Evolutionary conservation across 257 asterid genomes (phyloP), one percentile per base, ranked within the genome.

Genomic region (Forsythia viridissima): DNA sequence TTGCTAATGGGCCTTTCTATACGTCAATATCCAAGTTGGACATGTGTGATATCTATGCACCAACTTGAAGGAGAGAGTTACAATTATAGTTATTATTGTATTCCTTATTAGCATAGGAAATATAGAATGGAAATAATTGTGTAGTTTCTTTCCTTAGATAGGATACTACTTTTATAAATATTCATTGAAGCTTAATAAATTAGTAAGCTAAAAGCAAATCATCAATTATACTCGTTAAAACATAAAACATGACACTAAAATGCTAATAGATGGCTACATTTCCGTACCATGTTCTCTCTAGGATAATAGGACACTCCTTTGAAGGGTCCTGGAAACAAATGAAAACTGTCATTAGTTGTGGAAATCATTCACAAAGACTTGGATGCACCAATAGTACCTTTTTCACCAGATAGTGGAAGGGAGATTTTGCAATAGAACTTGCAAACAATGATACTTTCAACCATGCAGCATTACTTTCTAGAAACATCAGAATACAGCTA

Each of bases 221-320:
- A 24, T 24, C 24, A 24, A 24, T 24, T 24, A 24, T 30, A 30
- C 34, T 57, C 55, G 4, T 15, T 1, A 51, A 51, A 15, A 51
- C n/a, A 15, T 55, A 9, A 73, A 66, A 42, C 41, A 70, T 8
- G 59, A 63, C 55, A 70, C 21, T 70, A 41, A 34, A 65, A 40
- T 37, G 55, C 43, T 38, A 84, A 76, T 74, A 39, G 21, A 76
- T 20, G 66, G 80, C 34, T 63, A 44, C 72, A 61, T 46, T 72
- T 83, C 11, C 85, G 46, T 89, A 96, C 99, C 99, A 80, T 79
- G 86, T 77, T 86, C 84, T 89, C 93, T 81, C 76, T 82, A 2
- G 96, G 94, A 71, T 85, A 86, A 85, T 82, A 91, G 51, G 97
- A 87, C 44, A 83, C 90, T 85, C 92, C 97, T 86, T 91, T 91